Conservation (phyloP, 1,139 yeast genomes). For the Lodderomyces pseudojiufengensis region DNA sequence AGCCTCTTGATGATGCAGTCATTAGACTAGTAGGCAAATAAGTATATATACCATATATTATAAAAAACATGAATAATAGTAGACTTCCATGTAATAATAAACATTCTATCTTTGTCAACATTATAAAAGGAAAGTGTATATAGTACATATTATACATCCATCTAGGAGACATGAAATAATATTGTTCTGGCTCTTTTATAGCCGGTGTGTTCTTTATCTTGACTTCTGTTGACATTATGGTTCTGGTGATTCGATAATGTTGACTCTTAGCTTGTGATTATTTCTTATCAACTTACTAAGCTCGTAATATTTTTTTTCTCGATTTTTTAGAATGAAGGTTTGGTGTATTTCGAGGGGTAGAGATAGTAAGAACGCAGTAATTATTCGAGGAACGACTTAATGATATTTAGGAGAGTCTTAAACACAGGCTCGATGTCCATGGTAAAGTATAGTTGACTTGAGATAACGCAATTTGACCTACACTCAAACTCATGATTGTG, state of each 20-base stretch:
- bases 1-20: constrained; percentile 30
- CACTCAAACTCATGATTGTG: too few relatives aligned
- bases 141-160: constrained; percentile 30
- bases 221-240: not conserved
- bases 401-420: too few relatives aligned
- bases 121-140: constrained; percentile 36
- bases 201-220: constrained; percentile 8
- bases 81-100: constrained; percentile 29
- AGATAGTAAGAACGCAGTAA: too few relatives aligned
- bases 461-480: too few relatives aligned
- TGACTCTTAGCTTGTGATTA: too few relatives aligned
- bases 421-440: too few relatives aligned
- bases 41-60: constrained; percentile 36
- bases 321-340: too few relatives aligned
- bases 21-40: constrained; percentile 32
- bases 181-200: not conserved
- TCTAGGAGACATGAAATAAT: not conserved
- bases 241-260: not conserved
- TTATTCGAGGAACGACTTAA: too few relatives aligned
- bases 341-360: too few relatives aligned
- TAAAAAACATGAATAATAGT: constrained; percentile 28
- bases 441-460: too few relatives aligned
- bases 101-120: constrained; percentile 38
- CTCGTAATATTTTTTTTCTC: too few relatives aligned
- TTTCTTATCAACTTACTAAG: too few relatives aligned